Evolutionary conservation across 1,284 basidiomycete species (phyloP).

Genomic region (Melanopsichium pennsylvanicum): DNA sequence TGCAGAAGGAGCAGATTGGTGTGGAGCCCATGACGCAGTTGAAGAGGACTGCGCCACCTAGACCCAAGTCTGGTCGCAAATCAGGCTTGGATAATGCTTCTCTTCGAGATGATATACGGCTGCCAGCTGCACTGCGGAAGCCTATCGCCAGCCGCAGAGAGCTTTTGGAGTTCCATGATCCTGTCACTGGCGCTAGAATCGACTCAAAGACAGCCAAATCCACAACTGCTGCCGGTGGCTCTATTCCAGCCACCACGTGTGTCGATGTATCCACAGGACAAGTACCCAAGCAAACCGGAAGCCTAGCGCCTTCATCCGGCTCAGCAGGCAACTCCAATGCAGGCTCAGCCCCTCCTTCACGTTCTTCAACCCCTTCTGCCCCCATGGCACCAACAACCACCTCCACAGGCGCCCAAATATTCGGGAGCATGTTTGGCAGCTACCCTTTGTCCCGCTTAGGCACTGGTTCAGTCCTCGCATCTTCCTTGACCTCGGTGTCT

Average conservation of each 20-base stretch:
- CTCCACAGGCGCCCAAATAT: constrained; percentile 35
- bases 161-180: constrained; percentile 4
- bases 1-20: constrained; percentile 52
- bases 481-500: constrained; percentile 47
- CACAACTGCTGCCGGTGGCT: background rate
- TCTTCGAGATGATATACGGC: constrained; percentile 12
- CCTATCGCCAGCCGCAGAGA: constrained; percentile 20
- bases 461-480: constrained; percentile 30
- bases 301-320: constrained; percentile 4
- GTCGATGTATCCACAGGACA: constrained; percentile 6
- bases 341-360: constrained; percentile 29
- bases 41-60: constrained; percentile 19
- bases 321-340: constrained; percentile 17
- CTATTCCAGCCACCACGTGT: background rate
- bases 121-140: constrained; percentile 26
- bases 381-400: too few relatives aligned
- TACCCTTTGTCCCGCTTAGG: constrained; percentile 56
- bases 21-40: constrained; percentile 42
- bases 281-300: constrained; percentile 1
- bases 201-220: background rate
- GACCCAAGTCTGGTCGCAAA: constrained; percentile 24
- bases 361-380: constrained; percentile 31
- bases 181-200: background rate
- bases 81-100: constrained; percentile 9
- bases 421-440: constrained; percentile 56